These are phyloP conservation scores for Tulasnella sp. DNA, from an alignment of 768 basidiomycete genomes.

Conservation along the genomic window DNA sequence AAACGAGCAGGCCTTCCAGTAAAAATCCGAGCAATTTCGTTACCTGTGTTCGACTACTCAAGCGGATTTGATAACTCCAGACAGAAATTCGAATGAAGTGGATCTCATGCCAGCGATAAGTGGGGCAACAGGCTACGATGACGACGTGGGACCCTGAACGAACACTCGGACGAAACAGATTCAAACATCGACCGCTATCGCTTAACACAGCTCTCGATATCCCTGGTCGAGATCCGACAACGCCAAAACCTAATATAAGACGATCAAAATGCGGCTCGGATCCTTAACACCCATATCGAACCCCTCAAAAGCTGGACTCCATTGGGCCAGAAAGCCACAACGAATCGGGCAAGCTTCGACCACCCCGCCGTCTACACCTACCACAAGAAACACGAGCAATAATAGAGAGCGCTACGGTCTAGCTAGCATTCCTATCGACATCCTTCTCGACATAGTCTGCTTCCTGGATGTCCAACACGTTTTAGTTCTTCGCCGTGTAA, in stretches of 20 bases:
- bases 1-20: no score
- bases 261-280: no score
- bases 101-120: not conserved
- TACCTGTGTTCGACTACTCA: no score
- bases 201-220: not conserved
- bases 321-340: not conserved
- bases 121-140: no score
- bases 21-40: no score
- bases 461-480: not conserved
- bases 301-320: not conserved
- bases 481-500: not conserved
- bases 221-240: no score
- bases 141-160: not conserved
- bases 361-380: not conserved
- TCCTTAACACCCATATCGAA: not conserved
- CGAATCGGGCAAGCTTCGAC: no score
- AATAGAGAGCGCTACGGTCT: not conserved
- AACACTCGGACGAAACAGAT: not conserved
- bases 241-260: no score
- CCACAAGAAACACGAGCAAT: not conserved
- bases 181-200: not conserved
- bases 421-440: not conserved
- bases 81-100: not conserved
- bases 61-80: no score
- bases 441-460: not conserved